Evolutionary conservation across 1,139 yeast genomes (phyloP), one percentile per base, ranked within the genome.

Genomic region (Saccharomycopsis crataegensis): DNA sequence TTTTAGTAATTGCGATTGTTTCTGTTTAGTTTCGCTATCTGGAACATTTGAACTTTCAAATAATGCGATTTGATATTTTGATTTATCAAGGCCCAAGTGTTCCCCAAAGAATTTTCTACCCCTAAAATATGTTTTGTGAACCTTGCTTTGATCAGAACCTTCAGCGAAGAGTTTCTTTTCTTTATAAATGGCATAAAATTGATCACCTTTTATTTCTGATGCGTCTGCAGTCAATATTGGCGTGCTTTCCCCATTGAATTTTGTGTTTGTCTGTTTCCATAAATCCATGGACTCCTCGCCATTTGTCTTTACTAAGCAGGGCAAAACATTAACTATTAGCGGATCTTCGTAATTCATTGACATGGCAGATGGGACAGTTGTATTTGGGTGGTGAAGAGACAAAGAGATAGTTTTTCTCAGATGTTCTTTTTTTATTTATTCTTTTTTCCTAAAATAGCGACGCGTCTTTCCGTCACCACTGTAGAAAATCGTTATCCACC

Each of bases 21-120:
- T 11, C 12, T 16, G 12, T 2, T 11, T 22, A 42, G 12, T 22
- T 11, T 42, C 31, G 12, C 12, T 14, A 42, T 42, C 16, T 12
- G 12, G 11, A 2, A 9, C 12, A 16, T 11, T 42, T 16, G 44
- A 42, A 3, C 8, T 43, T 22, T 43, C 46, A 43, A 11, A 43
- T 32, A 43, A 8, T 32, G 22, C 3, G 16, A 33, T 33, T 12
- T 28, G 36, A 3, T 14, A 43, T 28, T 32, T 14, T 16, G 16
- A 11, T 11, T n/a, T 43, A 8, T 12, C 38, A 9, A 45, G 40
- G n/a, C 8, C 11, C 43, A 52, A 31, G 8, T 46, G 9, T 41
- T 56, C 57, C 6, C 58, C 58, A 28, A 41, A 49, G 36, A 56
- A 49, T 34, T 51, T 56, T 38, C 58, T 38, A 12, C 58, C 58